These are phyloP conservation scores for Termitomyces eurrhizus DNA, from an alignment of 768 basidiomycete species.

Conservation along the genomic window DNA sequence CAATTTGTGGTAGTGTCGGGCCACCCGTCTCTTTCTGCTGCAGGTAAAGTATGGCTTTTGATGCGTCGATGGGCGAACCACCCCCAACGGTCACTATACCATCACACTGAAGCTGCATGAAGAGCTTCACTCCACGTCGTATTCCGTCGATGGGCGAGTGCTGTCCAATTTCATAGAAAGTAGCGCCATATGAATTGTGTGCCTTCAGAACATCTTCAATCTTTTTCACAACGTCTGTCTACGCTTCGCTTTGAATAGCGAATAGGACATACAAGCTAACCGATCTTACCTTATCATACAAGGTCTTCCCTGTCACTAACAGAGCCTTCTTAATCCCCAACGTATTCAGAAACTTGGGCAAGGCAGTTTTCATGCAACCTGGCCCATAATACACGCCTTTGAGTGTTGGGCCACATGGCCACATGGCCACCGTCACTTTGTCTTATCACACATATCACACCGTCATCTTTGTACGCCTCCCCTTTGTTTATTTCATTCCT, in stretches of 20 bases:
- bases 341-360: slow-evolving; percentile 55
- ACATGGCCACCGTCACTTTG: no score
- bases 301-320: slow-evolving; percentile 67
- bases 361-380: slow-evolving; percentile 55
- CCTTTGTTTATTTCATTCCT: no score
- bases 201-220: slow-evolving; percentile 55
- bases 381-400: slow-evolving; percentile 73
- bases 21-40: slow-evolving; percentile 55
- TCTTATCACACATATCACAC: no score
- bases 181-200: slow-evolving; percentile 56
- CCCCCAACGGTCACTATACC: slow-evolving; percentile 74
- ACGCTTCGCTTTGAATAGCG: background rate
- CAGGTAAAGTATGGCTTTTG: slow-evolving; percentile 68
- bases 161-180: slow-evolving; percentile 71
- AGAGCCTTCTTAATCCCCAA: slow-evolving; percentile 62
- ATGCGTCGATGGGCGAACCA: slow-evolving; percentile 76
- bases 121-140: slow-evolving; percentile 46
- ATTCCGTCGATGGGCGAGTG: slow-evolving; percentile 71
- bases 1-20: slow-evolving; percentile 58
- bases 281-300: slow-evolving; percentile 53
- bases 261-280: background rate
- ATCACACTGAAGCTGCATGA: slow-evolving; percentile 57
- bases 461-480: no score
- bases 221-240: slow-evolving; percentile 60
- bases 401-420: no score